A percentile compares a stretch with the other conserved stretches of the same genome.
Evolutionary conservation across 257 asterid genomes (phyloP).

Genomic region (Rehmannia glutinosa): DNA sequence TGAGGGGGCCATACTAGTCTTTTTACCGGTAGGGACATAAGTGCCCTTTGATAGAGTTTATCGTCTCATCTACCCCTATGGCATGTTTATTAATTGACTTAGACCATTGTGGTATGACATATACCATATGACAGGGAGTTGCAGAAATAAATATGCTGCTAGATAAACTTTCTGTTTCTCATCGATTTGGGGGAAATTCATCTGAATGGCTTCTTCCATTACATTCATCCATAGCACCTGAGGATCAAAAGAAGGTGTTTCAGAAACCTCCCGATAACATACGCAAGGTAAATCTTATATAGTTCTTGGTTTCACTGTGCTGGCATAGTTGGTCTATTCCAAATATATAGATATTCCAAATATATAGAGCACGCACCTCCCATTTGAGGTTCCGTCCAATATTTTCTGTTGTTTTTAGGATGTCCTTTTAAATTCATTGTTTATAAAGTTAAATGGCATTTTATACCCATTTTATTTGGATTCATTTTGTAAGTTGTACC

Average conservation of each 20-base stretch:
- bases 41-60: slow-evolving; percentile 7
- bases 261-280: slow-evolving; percentile 77
- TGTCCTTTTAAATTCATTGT: background rate
- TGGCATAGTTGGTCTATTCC: background rate
- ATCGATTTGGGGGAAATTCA: slow-evolving; percentile 74
- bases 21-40: slow-evolving; percentile 65
- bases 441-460: background rate
- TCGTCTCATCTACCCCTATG: slow-evolving; percentile 2
- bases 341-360: no score
- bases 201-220: slow-evolving; percentile 96
- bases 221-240: slow-evolving; percentile 92
- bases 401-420: slow-evolving; percentile 5
- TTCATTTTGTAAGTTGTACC: background rate
- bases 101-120: background rate
- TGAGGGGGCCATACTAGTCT: slow-evolving; percentile 84
- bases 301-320: background rate
- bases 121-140: slow-evolving; percentile 62
- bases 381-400: slow-evolving; percentile 1
- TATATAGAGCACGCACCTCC: background rate
- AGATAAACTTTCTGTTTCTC: slow-evolving; percentile 72
- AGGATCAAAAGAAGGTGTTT: slow-evolving; percentile 90
- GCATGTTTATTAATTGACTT: background rate
- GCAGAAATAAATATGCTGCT: slow-evolving; percentile 76
- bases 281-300: slow-evolving; percentile 60
- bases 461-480: background rate